Conservation (phyloP, 345 rosid species). For the Bretschneidera sinensis region DNA sequence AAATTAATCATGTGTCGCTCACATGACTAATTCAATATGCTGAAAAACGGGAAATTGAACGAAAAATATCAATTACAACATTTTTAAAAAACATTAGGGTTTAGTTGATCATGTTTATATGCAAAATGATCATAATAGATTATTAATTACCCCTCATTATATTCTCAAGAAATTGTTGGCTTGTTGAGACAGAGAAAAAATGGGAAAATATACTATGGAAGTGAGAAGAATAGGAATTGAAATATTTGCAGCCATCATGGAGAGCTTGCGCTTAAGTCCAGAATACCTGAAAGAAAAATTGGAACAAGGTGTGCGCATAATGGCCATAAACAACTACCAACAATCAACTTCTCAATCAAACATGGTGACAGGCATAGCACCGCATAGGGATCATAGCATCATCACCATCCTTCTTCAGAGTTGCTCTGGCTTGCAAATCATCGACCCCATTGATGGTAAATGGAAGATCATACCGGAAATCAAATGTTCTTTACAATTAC, state of each 20-base stretch:
- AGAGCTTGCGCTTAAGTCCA: constrained; percentile 6
- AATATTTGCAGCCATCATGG: constrained; percentile 8
- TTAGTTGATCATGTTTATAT: too few relatives aligned
- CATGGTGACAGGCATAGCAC: too few relatives aligned
- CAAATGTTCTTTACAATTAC: too few relatives aligned
- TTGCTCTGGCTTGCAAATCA: background rate
- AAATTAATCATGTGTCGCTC: too few relatives aligned
- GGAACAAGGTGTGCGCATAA: constrained; percentile 6
- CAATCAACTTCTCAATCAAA: background rate
- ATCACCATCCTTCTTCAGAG: constrained; percentile 9
- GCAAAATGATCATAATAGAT: too few relatives aligned
- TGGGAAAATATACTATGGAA: background rate
- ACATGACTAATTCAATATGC: too few relatives aligned
- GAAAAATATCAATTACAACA: too few relatives aligned
- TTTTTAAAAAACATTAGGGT: too few relatives aligned
- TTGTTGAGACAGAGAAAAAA: constrained; percentile 9
- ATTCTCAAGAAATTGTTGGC: background rate
- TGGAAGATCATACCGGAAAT: too few relatives aligned
- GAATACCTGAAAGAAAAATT: background rate
- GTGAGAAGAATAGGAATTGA: background rate
- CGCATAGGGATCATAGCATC: constrained; percentile 6
- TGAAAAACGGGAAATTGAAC: too few relatives aligned
- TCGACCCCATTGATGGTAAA: background rate
- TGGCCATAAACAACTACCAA: constrained; percentile 1
- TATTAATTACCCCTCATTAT: too few relatives aligned